phyloP scores from a whole-genome alignment of 1,284 basidiomycete genomes.

The Vanrija sp. region DNA sequence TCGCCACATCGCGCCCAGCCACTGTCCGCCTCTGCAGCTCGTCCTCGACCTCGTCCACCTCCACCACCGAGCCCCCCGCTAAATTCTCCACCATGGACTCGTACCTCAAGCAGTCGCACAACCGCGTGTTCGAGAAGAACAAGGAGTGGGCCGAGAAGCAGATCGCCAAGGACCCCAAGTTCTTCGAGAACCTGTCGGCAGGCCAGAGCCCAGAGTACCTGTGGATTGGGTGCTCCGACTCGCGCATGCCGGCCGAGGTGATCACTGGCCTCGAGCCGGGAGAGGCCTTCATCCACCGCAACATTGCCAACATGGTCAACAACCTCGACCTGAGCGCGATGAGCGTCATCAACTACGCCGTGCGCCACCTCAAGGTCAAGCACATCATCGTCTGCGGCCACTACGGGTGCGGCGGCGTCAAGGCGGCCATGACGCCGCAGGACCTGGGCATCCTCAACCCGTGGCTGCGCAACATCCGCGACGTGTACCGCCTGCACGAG shows the following conservation, averaged over 20 bases:
- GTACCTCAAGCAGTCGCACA: constrained; percentile 7
- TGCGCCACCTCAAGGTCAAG: constrained; percentile 19
- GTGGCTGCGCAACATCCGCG: constrained; percentile 22
- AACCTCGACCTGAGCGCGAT: constrained; percentile 17
- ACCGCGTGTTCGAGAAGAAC: constrained; percentile 13
- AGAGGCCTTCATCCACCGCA: constrained; percentile 23
- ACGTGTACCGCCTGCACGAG: constrained; percentile 19
- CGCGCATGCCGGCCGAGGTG: constrained; percentile 19
- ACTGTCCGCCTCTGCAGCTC: neutral
- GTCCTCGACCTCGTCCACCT: neutral
- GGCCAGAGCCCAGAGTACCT: constrained; percentile 21
- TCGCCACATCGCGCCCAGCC: neutral
- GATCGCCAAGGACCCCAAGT: constrained; percentile 11
- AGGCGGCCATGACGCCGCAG: constrained; percentile 21
- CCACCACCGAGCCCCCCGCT: neutral
- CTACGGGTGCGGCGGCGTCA: constrained; percentile 19
- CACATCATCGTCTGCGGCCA: constrained; percentile 21
- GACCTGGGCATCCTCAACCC: constrained; percentile 21
- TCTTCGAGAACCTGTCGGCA: constrained; percentile 10
- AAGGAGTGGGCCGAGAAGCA: constrained; percentile 8
- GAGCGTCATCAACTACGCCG: constrained; percentile 21
- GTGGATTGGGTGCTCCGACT: constrained; percentile 19
- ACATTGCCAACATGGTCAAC: constrained; percentile 21
- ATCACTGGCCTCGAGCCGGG: constrained; percentile 19
- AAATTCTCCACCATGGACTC: neutral